These are phyloP conservation scores for Myriangium duriaei DNA, from an alignment of 2,329 filamentous ascomycete genomes.

Conservation along the genomic window DNA sequence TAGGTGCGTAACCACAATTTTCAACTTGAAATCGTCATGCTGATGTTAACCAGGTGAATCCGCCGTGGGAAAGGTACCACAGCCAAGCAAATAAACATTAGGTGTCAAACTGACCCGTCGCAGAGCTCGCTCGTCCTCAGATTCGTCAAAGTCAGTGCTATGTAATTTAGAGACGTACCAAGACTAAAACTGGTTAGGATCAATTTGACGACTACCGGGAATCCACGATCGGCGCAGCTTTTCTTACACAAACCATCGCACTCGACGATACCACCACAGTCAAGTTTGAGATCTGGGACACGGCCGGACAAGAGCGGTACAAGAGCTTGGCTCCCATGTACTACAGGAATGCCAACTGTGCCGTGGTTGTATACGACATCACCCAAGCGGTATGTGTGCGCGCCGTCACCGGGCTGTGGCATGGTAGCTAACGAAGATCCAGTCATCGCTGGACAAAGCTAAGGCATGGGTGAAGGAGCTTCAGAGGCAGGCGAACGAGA, in stretches of 20 bases:
- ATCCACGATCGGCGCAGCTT: slow-evolving; percentile 95
- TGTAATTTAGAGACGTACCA: background rate
- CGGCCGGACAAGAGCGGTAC: slow-evolving; percentile 95
- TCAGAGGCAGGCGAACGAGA: slow-evolving; percentile 97
- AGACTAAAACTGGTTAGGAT: slow-evolving; percentile 48
- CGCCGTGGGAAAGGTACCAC: slow-evolving; percentile 68
- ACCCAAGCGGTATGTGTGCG: slow-evolving; percentile 85
- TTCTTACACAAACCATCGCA: slow-evolving; percentile 96
- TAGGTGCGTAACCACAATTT: slow-evolving; percentile 72
- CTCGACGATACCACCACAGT: slow-evolving; percentile 97
- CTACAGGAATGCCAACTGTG: slow-evolving; percentile 98
- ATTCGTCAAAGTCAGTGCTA: slow-evolving; percentile 77
- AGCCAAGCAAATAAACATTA: background rate
- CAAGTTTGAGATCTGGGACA: slow-evolving; percentile 99
- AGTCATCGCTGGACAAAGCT: slow-evolving; percentile 97
- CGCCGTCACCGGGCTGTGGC: slow-evolving; percentile 6
- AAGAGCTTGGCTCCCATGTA: slow-evolving; percentile 99
- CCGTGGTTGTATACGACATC: slow-evolving; percentile 97
- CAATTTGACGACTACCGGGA: slow-evolving; percentile 98
- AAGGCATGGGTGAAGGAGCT: slow-evolving; percentile 99
- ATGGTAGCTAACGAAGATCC: slow-evolving; percentile 12
- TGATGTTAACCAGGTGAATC: slow-evolving; percentile 66
- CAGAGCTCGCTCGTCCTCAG: slow-evolving; percentile 94
- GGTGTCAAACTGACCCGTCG: slow-evolving; percentile 17
- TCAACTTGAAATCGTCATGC: no score